Evolutionary conservation across 441 rosid genomes (phyloP).

Genomic region (Rhodomyrtus psidioides): DNA sequence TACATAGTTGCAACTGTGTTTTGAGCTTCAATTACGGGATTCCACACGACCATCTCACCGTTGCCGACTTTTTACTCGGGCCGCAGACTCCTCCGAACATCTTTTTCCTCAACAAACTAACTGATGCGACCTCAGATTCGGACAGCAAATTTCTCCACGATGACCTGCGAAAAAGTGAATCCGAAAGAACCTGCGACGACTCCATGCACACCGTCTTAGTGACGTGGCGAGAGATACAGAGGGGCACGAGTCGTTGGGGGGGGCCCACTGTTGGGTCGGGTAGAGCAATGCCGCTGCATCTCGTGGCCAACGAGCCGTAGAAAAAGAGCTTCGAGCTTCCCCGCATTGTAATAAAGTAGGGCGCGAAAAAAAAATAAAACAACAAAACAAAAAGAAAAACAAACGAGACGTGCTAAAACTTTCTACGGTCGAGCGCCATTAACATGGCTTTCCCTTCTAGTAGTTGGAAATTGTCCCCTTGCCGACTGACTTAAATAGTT

Average conservation of each 20-base stretch:
- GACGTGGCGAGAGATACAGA: background rate
- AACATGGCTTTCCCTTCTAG: background rate
- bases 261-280: background rate
- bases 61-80: background rate
- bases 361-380: background rate
- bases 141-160: background rate
- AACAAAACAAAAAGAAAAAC: no score
- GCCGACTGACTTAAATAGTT: background rate
- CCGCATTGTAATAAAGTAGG: background rate
- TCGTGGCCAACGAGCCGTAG: background rate
- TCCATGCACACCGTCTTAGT: background rate
- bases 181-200: background rate
- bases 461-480: background rate
- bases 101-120: background rate
- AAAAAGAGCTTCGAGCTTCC: background rate
- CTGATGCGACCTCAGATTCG: background rate
- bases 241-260: background rate
- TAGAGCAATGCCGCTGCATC: background rate
- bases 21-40: background rate
- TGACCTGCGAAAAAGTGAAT: background rate
- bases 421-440: background rate
- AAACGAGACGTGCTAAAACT: background rate
- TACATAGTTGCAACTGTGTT: background rate
- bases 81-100: background rate
- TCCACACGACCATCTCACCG: background rate